Conservation (phyloP, 768 basidiomycete species). For the Podaxis sp. region DNA sequence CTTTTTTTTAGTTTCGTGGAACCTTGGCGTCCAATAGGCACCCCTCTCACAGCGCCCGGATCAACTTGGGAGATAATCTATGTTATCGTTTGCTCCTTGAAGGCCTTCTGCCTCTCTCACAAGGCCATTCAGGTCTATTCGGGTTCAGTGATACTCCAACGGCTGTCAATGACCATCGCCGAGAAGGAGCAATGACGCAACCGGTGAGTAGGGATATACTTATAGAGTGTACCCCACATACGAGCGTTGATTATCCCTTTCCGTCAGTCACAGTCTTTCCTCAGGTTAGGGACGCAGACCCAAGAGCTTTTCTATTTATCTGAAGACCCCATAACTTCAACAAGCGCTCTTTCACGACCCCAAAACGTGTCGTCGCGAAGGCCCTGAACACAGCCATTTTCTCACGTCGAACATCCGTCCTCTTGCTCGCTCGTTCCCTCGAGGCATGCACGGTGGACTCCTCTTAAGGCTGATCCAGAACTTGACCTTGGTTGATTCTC, state of each 20-base stretch:
- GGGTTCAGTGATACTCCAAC: not conserved
- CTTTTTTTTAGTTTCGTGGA: not conserved
- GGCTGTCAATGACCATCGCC: not conserved
- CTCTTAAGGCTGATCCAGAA: not conserved
- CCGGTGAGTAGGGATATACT: not conserved
- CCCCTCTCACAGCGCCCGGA: not conserved
- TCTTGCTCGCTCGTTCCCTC: not conserved
- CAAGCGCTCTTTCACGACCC: not conserved
- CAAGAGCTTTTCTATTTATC: not conserved
- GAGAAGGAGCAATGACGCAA: conserved; percentile 1
- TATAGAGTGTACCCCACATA: not conserved
- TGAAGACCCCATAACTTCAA: not conserved
- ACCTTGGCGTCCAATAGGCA: conserved; percentile 1
- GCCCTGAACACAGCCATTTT: not conserved
- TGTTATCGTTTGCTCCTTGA: not conserved
- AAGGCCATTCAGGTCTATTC: not conserved
- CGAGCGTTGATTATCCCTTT: not conserved
- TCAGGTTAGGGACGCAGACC: not conserved
- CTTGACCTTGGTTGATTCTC: not conserved
- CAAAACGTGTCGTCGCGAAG: not conserved
- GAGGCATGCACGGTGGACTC: conserved; percentile 9
- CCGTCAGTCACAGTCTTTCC: not conserved
- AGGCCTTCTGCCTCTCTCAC: not conserved
- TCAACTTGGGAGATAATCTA: not conserved
- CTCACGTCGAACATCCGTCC: not conserved